Base-by-base conservation (phyloP, 164 flowering plant species). In the Vitis riparia region DNA sequence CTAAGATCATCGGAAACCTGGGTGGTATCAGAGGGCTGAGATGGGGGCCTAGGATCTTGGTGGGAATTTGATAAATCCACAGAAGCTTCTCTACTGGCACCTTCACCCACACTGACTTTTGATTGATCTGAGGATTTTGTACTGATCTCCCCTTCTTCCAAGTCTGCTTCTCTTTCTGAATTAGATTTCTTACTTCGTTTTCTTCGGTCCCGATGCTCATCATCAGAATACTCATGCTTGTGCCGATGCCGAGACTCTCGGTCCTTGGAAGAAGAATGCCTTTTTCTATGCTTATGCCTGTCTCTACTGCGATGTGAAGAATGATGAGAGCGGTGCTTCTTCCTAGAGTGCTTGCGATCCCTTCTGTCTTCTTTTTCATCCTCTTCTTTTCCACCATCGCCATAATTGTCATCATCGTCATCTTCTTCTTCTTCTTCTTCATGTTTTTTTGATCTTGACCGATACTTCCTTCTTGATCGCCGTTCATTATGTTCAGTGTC, bases 1-100 rank as follows among this genome's bases (percentile, higher is more conserved):
- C 95, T 87, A 56, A 94, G 82, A 7, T 94, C 97, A 72, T 87
- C 87, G 8, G 98, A 66, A 60, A 91, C 85, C 55, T 82, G 86
- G 17, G 86, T 75, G 4, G 81, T 60, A 51, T 82, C 78, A 2
- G 80, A 65, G 23, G 86, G 81, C 48, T 68, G 78, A 65, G 81
- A 78, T 14, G 82, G 56, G 17, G 82, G 68, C 61, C 80, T 68
- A 19, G 53, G 73, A 7, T 76, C 79, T 10, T 61, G 71, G 66
- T 59, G 17, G 5, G 77, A 74, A 64, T 77, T 81, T 30, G 74
- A 65, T 51, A 71, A 61, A 75, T 75, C 78, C 2, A 68, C 67
- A 13, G 88, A 75, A 15, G 81, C 67, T 64, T 79, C 89, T 70
- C 86, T 72, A 59, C 75, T 79, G 29, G 59, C 77, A 55, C 55